Evolutionary conservation across 202 grass and related monocot genomes (phyloP).

Genomic region (Schoenoplectus triqueter): DNA sequence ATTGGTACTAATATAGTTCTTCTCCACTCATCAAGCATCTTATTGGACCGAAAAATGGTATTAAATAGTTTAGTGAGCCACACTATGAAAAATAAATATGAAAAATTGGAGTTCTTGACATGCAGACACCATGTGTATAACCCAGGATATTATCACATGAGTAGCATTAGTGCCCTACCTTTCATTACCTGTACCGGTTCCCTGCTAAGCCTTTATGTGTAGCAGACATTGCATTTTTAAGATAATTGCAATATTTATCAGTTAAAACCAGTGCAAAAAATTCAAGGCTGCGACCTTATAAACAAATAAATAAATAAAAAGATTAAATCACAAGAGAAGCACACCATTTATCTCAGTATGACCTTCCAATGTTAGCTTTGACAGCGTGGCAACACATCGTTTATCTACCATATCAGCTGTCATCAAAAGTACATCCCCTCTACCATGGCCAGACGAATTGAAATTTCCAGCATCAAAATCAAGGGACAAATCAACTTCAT

Average conservation of each 20-base stretch:
- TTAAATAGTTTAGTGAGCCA: no score
- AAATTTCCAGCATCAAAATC: slow-evolving; percentile 50
- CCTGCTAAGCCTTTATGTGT: background rate
- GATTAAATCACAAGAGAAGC: slow-evolving; percentile 27
- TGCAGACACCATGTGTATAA: slow-evolving; percentile 13
- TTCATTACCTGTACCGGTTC: background rate
- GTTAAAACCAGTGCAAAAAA: background rate
- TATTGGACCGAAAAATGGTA: no score
- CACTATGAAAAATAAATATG: slow-evolving; percentile 24
- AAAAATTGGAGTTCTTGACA: background rate
- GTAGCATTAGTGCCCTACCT: background rate
- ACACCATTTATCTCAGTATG: slow-evolving; percentile 76
- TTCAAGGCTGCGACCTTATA: background rate
- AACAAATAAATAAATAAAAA: background rate
- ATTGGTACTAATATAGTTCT: no score
- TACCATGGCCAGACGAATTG: slow-evolving; percentile 22
- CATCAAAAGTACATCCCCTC: slow-evolving; percentile 31
- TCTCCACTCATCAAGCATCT: no score
- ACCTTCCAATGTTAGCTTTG: slow-evolving; percentile 82
- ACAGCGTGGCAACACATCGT: slow-evolving; percentile 47
- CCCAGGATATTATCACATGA: background rate
- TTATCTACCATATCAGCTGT: slow-evolving; percentile 40
- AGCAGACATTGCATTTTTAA: background rate
- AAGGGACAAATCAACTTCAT: slow-evolving; percentile 70
- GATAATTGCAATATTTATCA: background rate